phyloP scores from a whole-genome alignment of 2,329 filamentous ascomycete species.

The Eurotiales sp. region DNA sequence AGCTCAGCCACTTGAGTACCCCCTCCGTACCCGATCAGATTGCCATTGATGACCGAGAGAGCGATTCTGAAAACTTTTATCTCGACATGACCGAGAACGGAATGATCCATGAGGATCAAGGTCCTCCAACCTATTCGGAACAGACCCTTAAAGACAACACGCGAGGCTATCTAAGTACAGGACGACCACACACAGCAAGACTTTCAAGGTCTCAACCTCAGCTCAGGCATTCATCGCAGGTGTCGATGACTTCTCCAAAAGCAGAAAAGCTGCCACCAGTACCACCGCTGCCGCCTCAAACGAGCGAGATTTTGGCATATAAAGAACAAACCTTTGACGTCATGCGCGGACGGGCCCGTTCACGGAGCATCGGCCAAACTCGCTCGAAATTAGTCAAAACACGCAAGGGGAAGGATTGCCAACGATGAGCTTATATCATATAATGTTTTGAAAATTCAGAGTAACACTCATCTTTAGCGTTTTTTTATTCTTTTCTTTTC shows the following conservation, averaged over 20 bases:
- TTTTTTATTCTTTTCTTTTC: background rate
- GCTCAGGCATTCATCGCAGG: background rate
- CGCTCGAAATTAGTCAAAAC: conserved; percentile 6
- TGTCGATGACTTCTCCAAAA: background rate
- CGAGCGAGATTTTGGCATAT: background rate
- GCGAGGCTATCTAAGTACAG: too few relatives aligned
- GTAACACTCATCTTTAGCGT: too few relatives aligned
- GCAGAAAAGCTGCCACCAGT: too few relatives aligned
- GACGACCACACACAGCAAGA: too few relatives aligned
- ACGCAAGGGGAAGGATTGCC: background rate
- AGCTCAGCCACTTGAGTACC: conserved; percentile 7
- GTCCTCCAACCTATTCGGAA: background rate
- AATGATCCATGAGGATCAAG: background rate
- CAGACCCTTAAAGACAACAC: too few relatives aligned
- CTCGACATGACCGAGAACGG: background rate
- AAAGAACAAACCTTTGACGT: background rate
- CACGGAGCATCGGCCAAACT: conserved; percentile 8
- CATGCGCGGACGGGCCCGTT: conserved; percentile 10
- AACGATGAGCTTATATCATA: too few relatives aligned
- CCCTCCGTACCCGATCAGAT: conserved; percentile 4
- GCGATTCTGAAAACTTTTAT: conserved; percentile 3
- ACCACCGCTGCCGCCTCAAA: too few relatives aligned
- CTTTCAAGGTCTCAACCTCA: background rate
- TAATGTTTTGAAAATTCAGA: too few relatives aligned
- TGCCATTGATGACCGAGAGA: conserved; percentile 1